A percentile compares a stretch with the other conserved stretches of the same genome.
phyloP scores from a whole-genome alignment of 352 stramenopile species.

The Phytophthora citricola region DNA sequence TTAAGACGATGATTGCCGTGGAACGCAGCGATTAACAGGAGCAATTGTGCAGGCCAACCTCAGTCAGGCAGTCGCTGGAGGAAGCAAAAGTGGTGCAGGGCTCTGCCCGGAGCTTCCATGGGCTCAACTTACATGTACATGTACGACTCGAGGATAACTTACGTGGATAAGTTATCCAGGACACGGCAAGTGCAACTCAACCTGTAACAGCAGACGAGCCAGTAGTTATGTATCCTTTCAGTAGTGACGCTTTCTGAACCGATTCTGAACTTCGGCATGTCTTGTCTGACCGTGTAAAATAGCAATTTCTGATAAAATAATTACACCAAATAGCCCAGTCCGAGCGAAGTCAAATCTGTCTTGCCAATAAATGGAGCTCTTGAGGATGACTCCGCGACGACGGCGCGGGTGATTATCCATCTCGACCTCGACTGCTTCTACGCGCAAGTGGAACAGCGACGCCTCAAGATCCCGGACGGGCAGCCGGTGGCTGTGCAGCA shows the following conservation, averaged over 20 bases:
- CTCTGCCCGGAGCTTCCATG: too few species aligned
- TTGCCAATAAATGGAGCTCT: not conserved
- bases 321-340: not conserved
- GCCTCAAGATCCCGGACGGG: constrained; percentile 67
- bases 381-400: constrained; percentile 4
- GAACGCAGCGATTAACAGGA: constrained; percentile 1
- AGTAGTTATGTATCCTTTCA: constrained; percentile 3
- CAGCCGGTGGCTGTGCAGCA: constrained; percentile 84
- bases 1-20: constrained; percentile 4
- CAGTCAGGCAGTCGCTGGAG: constrained; percentile 1
- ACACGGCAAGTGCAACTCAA: not conserved
- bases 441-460: constrained; percentile 81
- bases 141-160: too few species aligned
- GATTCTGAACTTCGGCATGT: constrained; percentile 15
- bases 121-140: too few species aligned
- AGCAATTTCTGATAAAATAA: not conserved
- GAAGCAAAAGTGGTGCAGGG: too few species aligned
- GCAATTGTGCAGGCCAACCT: not conserved
- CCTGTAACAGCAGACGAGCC: not conserved
- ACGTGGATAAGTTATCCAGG: too few species aligned
- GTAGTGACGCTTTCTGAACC: constrained; percentile 29
- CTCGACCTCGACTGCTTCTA: constrained; percentile 92
- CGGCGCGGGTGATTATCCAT: constrained; percentile 78
- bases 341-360: not conserved
- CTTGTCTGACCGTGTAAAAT: constrained; percentile 1